phyloP scores from a whole-genome alignment of 768 basidiomycete genomes.

The Panellus pusillus region DNA sequence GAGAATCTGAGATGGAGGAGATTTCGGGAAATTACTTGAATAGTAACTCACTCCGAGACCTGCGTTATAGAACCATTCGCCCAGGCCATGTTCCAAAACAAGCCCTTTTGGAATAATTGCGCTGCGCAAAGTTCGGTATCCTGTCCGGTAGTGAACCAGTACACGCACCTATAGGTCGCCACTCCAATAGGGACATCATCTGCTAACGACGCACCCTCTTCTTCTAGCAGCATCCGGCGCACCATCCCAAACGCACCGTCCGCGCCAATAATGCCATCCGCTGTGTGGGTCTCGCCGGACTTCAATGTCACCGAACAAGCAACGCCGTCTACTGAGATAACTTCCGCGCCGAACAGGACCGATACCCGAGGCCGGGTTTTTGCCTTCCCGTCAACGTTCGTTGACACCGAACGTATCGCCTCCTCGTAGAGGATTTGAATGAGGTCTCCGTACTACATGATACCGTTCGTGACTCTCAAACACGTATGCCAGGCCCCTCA shows the following conservation, averaged over 20 bases:
- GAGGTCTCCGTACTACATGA: not conserved
- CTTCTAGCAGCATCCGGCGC: no score
- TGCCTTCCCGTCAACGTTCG: not conserved
- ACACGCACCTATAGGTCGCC: not conserved
- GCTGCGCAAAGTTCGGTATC: not conserved
- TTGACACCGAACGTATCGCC: no score
- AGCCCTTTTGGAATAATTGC: not conserved
- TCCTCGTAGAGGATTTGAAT: constrained; percentile 1
- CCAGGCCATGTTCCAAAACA: no score
- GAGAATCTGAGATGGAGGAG: no score
- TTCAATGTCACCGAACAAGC: no score
- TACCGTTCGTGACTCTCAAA: not conserved
- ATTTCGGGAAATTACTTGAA: no score
- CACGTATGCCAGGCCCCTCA: not conserved
- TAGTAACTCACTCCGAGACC: not conserved
- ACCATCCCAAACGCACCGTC: no score
- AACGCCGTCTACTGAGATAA: not conserved
- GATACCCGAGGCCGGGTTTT: not conserved
- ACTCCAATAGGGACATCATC: no score
- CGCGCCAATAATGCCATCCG: no score
- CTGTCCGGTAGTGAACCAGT: no score
- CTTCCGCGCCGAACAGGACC: constrained; percentile 2
- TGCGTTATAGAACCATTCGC: not conserved
- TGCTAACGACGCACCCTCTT: no score
- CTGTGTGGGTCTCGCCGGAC: no score